Base-by-base conservation (phyloP, 2,329 filamentous ascomycete species). In the Scedosporium boydii region DNA sequence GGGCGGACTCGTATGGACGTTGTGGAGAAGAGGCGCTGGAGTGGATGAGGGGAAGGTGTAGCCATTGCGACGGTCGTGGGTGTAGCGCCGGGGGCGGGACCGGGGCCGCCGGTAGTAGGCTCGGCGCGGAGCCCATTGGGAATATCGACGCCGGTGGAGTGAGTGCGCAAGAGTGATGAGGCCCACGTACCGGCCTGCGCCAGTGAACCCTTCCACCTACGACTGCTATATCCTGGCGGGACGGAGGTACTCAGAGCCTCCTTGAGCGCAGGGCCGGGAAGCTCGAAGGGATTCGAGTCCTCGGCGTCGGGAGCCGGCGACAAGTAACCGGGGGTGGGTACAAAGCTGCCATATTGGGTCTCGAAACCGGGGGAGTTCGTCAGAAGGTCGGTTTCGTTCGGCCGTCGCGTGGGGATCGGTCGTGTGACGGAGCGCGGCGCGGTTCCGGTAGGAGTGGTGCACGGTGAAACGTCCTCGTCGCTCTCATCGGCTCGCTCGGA, bases 311-410 rank as follows among this genome's bases (percentile, higher is more conserved):
- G 63, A 29, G 38, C 27, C 48, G 68, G 63, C 67, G 74, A 62
- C 64, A 73, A 62, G 59, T 69, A 60, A 21, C 65, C 64, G 0
- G 80, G 77, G 0, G 80, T 77, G 1, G 74, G 69, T 9, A 76
- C 74, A 63, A 85, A 80, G 71, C 82, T 85, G 48, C 82, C 82
- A 70, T 85, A 85, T 4, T 78, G 78, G 10, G 76, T 67, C 42
- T 72, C 73, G 51, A 73, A 74, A 2, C 74, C 73, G 0, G 74
- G 18, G 34, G 38, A 72, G 14, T 66, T 65, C 3, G 76, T 77
- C 63, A 82, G 68, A 2, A 75, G 72, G 58, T 79, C 75, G 18
- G 70, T 72, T 65, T 82, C 80, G 59, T 58, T 64, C 63, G 7
- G 65, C 59, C 16, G 63, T 68, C 34, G 34, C n/a, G n/a, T 34